Conservation (phyloP, 192 early-diverging fungal genomes). For the Thoreauomyces humboldtii region DNA sequence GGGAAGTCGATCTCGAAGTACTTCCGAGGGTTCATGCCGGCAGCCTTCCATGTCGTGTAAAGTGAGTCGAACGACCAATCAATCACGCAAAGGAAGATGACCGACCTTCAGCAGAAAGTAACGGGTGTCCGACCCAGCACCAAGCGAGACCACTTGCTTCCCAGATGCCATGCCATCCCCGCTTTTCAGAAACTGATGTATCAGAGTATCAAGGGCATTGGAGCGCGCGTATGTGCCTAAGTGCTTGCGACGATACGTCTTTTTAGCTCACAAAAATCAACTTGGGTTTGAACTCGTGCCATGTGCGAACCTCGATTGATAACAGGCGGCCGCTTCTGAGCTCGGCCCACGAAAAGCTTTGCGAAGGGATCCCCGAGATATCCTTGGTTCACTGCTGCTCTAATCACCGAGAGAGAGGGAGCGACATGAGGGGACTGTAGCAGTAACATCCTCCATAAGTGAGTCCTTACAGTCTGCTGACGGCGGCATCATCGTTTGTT, state of each 20-base stretch:
- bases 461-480: slow-evolving; percentile 80
- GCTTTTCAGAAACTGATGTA: slow-evolving; percentile 60
- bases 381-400: slow-evolving; percentile 76
- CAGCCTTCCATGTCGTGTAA: no score
- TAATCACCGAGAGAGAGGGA: slow-evolving; percentile 16
- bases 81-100: no score
- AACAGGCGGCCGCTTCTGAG: slow-evolving; percentile 74
- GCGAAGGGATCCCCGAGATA: slow-evolving; percentile 78
- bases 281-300: background rate
- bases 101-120: slow-evolving; percentile 76
- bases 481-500: slow-evolving; percentile 91
- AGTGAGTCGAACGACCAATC: no score
- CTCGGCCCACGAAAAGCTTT: slow-evolving; percentile 59
- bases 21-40: slow-evolving; percentile 29
- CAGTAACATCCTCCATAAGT: no score
- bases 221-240: slow-evolving; percentile 78
- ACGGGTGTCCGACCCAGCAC: slow-evolving; percentile 91
- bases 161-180: slow-evolving; percentile 17
- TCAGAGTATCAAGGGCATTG: slow-evolving; percentile 60
- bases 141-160: slow-evolving; percentile 83
- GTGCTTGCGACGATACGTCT: background rate
- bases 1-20: slow-evolving; percentile 95
- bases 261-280: background rate
- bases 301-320: slow-evolving; percentile 78
- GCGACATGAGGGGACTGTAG: background rate